Base-by-base conservation (phyloP, 1,284 basidiomycete genomes). In the Cerrena zonata region DNA sequence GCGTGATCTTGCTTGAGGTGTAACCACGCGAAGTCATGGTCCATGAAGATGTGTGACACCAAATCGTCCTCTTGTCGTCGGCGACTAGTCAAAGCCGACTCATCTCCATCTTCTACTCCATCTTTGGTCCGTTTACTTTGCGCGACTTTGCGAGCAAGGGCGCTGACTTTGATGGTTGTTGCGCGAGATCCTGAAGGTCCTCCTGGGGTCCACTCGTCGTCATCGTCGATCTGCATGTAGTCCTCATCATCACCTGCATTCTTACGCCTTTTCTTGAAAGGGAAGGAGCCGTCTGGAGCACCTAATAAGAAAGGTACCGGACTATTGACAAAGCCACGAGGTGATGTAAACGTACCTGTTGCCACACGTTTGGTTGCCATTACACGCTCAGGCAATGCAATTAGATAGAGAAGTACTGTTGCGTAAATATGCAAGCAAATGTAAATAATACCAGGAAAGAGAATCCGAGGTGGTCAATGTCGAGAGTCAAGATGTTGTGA, bases 1-100 rank as follows among this genome's bases (percentile, higher is more conserved):
- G 82, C 76, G 65, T 98, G 94, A 71, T 98, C 94, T 2, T 80
- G 73, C 67, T 96, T 96, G 49, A 98, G 73, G 58, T 87, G 80
- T 40, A 94, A 70, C 77, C 82, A 89, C 3, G 88, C 86, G 60
- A 91, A 92, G 66, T 96, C 92, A 58, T 85, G 85, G 49, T 86
- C 78, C 69, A 78, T 78, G 67, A 90, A 90, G 44, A 91, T 84
- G 58, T 89, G 79, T 4, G 88, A 88, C 21, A 89, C 80, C 1
- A 89, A 75, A 37, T 68, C 76, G 61, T 89, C 81, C 64, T 89
- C 86, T 52, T 84, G 80, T 39, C 77, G 74, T 42, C 84, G 77
- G 61, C 87, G 83, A 5, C 73, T 67, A 48, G 71, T 67, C 21
- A 73, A 62, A 12, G 66, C 68, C 27, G 57, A 52, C 15, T 53